phyloP scores from a whole-genome alignment of 257 asterid genomes.

The Hygrophila difformis region DNA sequence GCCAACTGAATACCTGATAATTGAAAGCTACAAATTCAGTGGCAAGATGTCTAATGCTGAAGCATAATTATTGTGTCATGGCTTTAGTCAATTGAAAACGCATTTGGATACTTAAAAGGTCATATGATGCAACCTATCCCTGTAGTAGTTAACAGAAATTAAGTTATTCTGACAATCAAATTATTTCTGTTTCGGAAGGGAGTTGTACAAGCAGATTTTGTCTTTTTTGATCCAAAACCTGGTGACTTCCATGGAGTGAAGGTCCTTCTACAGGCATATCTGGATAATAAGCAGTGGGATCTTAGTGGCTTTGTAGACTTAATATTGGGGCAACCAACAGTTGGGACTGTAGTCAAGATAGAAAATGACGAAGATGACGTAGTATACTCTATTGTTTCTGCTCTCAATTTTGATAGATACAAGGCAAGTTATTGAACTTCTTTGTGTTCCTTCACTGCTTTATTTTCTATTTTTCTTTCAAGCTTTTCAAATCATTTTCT shows the following conservation, averaged over 20 bases:
- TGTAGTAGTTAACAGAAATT: too few species aligned
- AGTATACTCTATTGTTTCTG: slow-evolving; percentile 55
- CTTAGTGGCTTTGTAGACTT: slow-evolving; percentile 79
- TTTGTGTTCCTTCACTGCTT: background rate
- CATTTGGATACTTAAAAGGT: too few species aligned
- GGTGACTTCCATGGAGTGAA: slow-evolving; percentile 87
- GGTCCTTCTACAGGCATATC: slow-evolving; percentile 63
- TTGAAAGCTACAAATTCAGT: too few species aligned
- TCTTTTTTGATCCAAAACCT: slow-evolving; percentile 86
- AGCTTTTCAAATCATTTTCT: background rate
- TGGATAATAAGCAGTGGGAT: slow-evolving; percentile 76
- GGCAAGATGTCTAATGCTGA: too few species aligned
- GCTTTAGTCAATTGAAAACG: too few species aligned
- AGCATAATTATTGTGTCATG: too few species aligned
- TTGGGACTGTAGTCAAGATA: slow-evolving; percentile 78
- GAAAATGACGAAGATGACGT: slow-evolving; percentile 81
- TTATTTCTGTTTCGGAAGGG: slow-evolving; percentile 37
- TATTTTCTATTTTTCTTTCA: too few species aligned
- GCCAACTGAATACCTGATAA: too few species aligned
- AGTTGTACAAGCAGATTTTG: slow-evolving; percentile 82
- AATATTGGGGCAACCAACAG: slow-evolving; percentile 79
- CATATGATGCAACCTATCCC: too few species aligned
- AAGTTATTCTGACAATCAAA: too few species aligned
- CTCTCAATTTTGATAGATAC: slow-evolving; percentile 75
- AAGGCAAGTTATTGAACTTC: slow-evolving; percentile 39